Conservation (phyloP, 352 stramenopile species). For the Thraustochytrium sp. region DNA sequence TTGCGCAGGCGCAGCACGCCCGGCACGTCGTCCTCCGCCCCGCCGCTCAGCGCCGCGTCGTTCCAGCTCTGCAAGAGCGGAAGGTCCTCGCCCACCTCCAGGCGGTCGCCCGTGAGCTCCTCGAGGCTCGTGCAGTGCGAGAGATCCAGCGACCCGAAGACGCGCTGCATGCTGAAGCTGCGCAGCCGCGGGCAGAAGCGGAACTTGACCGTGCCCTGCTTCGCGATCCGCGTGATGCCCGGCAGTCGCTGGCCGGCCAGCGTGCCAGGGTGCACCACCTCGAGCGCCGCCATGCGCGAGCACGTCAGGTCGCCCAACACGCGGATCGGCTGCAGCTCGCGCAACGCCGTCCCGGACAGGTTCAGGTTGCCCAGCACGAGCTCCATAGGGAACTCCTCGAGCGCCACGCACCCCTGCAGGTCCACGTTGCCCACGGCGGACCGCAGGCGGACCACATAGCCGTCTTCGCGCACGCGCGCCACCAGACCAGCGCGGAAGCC, state of each 20-base stretch:
- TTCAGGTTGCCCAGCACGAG: not conserved
- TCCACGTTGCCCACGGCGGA: not conserved
- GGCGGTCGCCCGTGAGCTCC: not conserved
- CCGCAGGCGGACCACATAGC: not conserved
- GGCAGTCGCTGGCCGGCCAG: not conserved
- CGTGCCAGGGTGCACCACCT: not conserved
- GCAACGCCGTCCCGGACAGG: not conserved
- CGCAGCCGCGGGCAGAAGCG: not conserved
- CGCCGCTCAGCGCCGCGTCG: not conserved
- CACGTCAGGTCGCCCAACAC: not conserved
- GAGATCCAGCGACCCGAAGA: not conserved
- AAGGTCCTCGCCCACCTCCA: not conserved
- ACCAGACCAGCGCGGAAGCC: not conserved
- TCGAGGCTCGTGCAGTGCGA: conserved; percentile 3
- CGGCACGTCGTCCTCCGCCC: not conserved
- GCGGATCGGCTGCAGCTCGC: not conserved
- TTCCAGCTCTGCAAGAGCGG: not conserved
- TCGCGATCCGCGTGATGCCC: not conserved
- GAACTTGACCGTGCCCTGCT: not conserved
- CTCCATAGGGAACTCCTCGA: not conserved
- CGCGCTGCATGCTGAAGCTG: not conserved
- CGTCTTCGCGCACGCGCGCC: not conserved
- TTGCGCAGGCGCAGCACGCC: not conserved
- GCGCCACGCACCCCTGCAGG: not conserved
- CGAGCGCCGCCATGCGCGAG: not conserved